These are phyloP conservation scores for Phytophthora hybrid DNA, from an alignment of 352 stramenopile species.

Conservation along the genomic window DNA sequence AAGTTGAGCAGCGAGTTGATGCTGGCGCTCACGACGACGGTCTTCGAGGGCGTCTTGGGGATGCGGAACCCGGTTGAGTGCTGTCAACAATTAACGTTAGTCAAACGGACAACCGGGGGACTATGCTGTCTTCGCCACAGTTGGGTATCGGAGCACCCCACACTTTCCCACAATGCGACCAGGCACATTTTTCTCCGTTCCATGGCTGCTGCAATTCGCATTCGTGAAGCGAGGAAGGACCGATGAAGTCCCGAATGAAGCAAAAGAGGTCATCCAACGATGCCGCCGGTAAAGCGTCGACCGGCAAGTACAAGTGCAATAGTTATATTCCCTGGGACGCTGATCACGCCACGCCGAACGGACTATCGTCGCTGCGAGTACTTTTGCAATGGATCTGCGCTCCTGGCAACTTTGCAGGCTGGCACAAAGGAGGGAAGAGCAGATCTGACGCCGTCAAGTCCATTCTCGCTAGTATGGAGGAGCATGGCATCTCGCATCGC, in stretches of 20 bases:
- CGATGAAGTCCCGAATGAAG: neutral
- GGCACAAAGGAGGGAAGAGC: neutral
- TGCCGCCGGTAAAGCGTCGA: too few species aligned
- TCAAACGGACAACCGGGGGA: too few species aligned
- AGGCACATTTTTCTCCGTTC: too few species aligned
- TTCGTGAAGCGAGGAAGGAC: too few species aligned
- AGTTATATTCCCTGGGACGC: neutral
- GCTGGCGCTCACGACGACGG: constrained; percentile 18
- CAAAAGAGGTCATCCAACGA: neutral
- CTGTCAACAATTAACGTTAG: too few species aligned
- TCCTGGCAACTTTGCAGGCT: too few species aligned
- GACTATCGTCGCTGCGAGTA: neutral
- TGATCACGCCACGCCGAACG: too few species aligned
- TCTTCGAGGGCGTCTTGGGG: constrained; percentile 37
- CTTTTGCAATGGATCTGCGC: neutral
- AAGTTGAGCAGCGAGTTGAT: constrained; percentile 27
- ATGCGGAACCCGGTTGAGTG: constrained; percentile 76
- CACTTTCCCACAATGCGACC: too few species aligned
- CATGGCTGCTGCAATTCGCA: too few species aligned
- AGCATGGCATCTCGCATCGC: neutral
- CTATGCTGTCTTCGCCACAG: too few species aligned
- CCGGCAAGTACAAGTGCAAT: neutral
- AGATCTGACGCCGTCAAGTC: neutral
- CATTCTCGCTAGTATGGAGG: neutral
- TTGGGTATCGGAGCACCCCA: too few species aligned